Percentiles rank a stretch among this genome's conserved stretches.
Evolutionary conservation across 2,329 filamentous ascomycete species (phyloP).

Genomic region (Beauveria varroae): DNA sequence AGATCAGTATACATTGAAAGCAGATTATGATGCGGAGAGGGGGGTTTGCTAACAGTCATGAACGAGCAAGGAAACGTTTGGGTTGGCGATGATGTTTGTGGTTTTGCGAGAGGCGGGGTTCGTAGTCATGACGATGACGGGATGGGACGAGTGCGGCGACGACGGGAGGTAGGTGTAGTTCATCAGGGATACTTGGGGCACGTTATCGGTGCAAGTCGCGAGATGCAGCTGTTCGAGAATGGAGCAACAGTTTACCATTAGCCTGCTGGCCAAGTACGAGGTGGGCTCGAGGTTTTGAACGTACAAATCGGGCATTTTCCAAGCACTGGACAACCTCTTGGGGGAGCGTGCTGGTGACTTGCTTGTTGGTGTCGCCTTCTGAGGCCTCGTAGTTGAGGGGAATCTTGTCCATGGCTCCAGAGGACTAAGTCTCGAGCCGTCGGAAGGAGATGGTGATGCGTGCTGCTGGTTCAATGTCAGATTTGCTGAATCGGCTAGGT

Average conservation of each 20-base stretch:
- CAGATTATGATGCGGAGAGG: not conserved
- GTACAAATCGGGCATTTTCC: slow-evolving; percentile 89
- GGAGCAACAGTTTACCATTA: not conserved
- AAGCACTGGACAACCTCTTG: slow-evolving; percentile 83
- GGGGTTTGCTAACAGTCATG: slow-evolving; percentile 63
- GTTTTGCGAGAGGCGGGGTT: slow-evolving; percentile 73
- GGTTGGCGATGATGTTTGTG: slow-evolving; percentile 74
- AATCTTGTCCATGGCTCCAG: slow-evolving; percentile 48
- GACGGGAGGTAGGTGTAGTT: slow-evolving; percentile 95
- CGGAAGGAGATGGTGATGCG: not conserved
- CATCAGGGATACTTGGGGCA: slow-evolving; percentile 93
- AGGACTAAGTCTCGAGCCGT: not conserved
- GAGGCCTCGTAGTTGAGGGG: slow-evolving; percentile 71
- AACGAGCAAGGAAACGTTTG: slow-evolving; percentile 85
- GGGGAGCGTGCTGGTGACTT: slow-evolving; percentile 63
- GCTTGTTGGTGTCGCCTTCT: slow-evolving; percentile 63
- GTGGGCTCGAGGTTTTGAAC: slow-evolving; percentile 17
- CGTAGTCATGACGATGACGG: slow-evolving; percentile 94
- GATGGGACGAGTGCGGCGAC: slow-evolving; percentile 58
- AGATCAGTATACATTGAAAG: slow-evolving; percentile 9
- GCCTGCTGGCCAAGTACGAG: not conserved
- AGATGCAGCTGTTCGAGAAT: slow-evolving; percentile 70
- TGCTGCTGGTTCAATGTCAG: not conserved
- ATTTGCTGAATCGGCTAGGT: not conserved
- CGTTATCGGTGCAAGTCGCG: slow-evolving; percentile 76